These are phyloP conservation scores for Apiospora kogelbergensis DNA, from an alignment of 2,329 filamentous ascomycete species.

Conservation along the genomic window DNA sequence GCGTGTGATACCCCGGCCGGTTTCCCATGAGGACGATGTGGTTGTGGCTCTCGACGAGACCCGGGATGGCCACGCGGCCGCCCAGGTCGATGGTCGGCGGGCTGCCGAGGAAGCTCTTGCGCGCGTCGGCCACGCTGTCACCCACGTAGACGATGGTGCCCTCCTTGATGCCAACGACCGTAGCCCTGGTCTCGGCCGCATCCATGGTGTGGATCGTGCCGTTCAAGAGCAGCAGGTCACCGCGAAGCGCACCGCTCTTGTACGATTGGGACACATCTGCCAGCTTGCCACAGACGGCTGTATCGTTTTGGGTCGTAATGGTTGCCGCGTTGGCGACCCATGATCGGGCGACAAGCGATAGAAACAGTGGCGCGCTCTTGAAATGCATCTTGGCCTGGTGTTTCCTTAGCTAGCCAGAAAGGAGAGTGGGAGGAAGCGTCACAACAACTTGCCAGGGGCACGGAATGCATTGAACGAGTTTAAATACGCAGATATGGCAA, in stretches of 20 bases:
- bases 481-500: background rate
- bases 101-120: conserved; percentile 10
- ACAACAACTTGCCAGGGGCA: background rate
- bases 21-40: conserved; percentile 30
- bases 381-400: background rate
- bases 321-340: background rate
- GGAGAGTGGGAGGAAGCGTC: background rate
- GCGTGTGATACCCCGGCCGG: conserved; percentile 28
- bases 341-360: background rate
- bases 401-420: background rate
- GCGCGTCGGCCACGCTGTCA: conserved; percentile 20
- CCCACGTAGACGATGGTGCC: conserved; percentile 27
- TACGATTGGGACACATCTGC: conserved; percentile 1
- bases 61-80: conserved; percentile 23
- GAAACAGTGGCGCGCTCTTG: background rate
- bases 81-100: conserved; percentile 23
- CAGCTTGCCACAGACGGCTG: background rate
- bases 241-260: conserved; percentile 15
- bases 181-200: conserved; percentile 14
- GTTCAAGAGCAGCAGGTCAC: conserved; percentile 26
- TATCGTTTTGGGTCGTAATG: background rate
- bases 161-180: conserved; percentile 24
- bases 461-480: background rate
- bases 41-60: conserved; percentile 30
- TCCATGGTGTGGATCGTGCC: conserved; percentile 27